Conservation (phyloP, 1,139 yeast genomes). For the Barnettozyma hawaiiensis region DNA sequence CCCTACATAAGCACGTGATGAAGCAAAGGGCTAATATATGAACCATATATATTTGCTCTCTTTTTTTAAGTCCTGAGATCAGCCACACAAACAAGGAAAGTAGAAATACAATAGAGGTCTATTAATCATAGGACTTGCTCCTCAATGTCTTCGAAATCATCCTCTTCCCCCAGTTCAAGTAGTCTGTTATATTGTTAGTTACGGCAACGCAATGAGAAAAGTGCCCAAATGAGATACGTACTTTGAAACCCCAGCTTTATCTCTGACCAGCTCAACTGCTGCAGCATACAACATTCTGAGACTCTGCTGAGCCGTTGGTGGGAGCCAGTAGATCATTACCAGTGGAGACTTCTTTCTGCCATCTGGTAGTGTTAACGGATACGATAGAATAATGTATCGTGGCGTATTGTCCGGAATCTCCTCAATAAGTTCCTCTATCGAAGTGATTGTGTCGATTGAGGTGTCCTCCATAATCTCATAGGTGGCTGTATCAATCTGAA, state of each 20-base stretch:
- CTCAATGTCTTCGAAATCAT: conserved; percentile 50
- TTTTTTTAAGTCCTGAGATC: not conserved
- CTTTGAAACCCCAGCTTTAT: conserved; percentile 71
- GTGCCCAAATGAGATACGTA: conserved; percentile 30
- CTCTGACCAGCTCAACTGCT: conserved; percentile 73
- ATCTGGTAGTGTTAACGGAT: conserved; percentile 62
- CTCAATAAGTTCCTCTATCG: conserved; percentile 59
- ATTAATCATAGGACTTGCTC: conserved; percentile 20
- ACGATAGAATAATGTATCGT: conserved; percentile 68
- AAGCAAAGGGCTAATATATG: too few relatives aligned
- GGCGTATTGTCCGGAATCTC: conserved; percentile 82
- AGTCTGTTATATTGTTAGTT: conserved; percentile 30
- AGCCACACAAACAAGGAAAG: too few relatives aligned
- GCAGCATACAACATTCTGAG: conserved; percentile 86
- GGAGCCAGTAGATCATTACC: conserved; percentile 78
- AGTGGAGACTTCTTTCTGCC: conserved; percentile 73
- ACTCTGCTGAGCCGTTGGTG: conserved; percentile 75
- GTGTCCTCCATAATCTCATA: conserved; percentile 50
- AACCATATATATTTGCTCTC: too few relatives aligned
- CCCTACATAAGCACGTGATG: too few relatives aligned
- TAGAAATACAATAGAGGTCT: too few relatives aligned
- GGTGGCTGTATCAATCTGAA: conserved; percentile 47
- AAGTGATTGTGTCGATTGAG: conserved; percentile 36
- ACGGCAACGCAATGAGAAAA: conserved; percentile 7
- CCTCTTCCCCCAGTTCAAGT: conserved; percentile 54